Evolutionary conservation across 2,329 filamentous ascomycete species (phyloP), one percentile per base, ranked within the genome.

Genomic region (Botrytis aclada): DNA sequence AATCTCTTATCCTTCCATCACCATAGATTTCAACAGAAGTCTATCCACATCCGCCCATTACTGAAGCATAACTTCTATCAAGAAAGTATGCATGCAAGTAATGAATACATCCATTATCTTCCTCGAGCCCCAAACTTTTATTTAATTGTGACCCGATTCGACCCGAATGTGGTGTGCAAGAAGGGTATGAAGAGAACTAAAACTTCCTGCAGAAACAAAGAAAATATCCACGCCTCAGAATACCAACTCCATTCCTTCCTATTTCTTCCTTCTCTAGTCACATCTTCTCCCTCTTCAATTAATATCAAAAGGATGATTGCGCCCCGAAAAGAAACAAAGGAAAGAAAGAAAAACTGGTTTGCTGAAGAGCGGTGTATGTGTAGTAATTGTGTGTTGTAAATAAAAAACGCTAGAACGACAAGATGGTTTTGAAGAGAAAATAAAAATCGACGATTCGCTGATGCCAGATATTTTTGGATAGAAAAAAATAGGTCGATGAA

Each of bases 391-490:
- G 70, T 71, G 47, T 60, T 71, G 61, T 66, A 58, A 71, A 58
- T 43, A 66, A 71, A 41, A 71, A 71, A 71, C 70, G 70, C 70
- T 71, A 66, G 61, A 71, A 58, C 29, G 47, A 71, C 70, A 71
- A 71, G 45, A 58, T 71, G 62, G 47, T 32, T 61, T 65, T 71
- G 71, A 72, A 69, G 54, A 45, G 54, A 43, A 47, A 69, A 54
- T 51, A 61, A 72, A 71, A 72, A 69, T 43, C 41, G 47, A 72
- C 41, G 43, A 72, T n/a, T 73, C 71, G 71, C 71, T 73, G 70
- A 73, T 73, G 71, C 71, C 66, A 69, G 58, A 69, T 72, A 69
- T 72, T 72, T 70, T 69, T 61, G 10, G n/a, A 66, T 67, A 16
- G 41, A 66, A 69, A 56, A 47, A 66, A 66, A 22, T 41, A 56